These are phyloP conservation scores for Lumnitzera racemosa DNA, from an alignment of 345 rosid genomes.

Conservation along the genomic window DNA sequence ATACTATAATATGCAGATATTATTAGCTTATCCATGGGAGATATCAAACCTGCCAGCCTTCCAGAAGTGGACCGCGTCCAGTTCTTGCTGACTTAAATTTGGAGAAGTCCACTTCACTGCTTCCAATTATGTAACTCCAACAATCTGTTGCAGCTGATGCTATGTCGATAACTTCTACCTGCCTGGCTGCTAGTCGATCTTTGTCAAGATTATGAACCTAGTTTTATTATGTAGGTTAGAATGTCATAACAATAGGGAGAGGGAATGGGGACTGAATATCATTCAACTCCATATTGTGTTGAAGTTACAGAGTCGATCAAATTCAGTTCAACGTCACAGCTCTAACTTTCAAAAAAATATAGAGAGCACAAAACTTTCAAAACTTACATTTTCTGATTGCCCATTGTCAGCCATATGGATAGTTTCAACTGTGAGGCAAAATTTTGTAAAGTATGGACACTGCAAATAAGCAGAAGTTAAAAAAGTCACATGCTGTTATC, in stretches of 20 bases:
- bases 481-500: background rate
- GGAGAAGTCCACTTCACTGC: constrained; percentile 35
- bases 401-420: constrained; percentile 53
- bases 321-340: background rate
- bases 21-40: too few relatives aligned
- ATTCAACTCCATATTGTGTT: background rate
- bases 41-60: constrained; percentile 60
- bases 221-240: constrained; percentile 9
- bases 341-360: background rate
- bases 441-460: constrained; percentile 68
- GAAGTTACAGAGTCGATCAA: background rate
- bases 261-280: background rate
- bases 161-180: constrained; percentile 53
- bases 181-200: constrained; percentile 43
- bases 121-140: constrained; percentile 57
- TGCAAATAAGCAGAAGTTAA: constrained; percentile 15
- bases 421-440: constrained; percentile 54
- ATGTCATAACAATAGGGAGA: constrained; percentile 6
- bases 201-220: constrained; percentile 49
- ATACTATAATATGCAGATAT: background rate
- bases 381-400: constrained; percentile 53
- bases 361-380: background rate
- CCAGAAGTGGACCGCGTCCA: constrained; percentile 55
- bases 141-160: constrained; percentile 52
- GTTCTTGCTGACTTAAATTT: constrained; percentile 46